Base-by-base conservation (phyloP, 2,329 filamentous ascomycete genomes). In the Epichloe sylvatica region DNA sequence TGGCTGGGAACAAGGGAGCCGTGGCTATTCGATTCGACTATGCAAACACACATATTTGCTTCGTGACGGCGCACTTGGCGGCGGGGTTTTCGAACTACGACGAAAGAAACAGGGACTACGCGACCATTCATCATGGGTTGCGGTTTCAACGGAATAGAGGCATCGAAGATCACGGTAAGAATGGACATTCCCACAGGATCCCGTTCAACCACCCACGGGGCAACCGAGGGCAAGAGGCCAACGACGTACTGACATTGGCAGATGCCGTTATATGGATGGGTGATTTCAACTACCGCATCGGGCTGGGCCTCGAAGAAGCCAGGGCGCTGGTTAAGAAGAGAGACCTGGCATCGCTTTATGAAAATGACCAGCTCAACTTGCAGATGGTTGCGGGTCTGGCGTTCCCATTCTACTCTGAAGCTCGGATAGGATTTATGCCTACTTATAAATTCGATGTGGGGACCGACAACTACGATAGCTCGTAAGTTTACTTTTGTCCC, bases 231-330 rank as follows among this genome's bases (percentile, higher is more conserved):
- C 3, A 17, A 19, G 33, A 40, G 12, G 7, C 6, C 3, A 30
- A 30, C 30, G 11, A 30, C 3, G 30, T 4, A 21, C 40, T 44
- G 23, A 51, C 36, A 38, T 35, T 9, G 36, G 25, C 42, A 76
- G 79, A 83, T 57, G 76, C 86, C 21, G 83, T 97, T 36, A 83
- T 96, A 48, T 98, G 92, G 91, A 76, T 96, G 40, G 92, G 92
- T 5, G 92, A 98, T 65, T 98, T 98, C 72, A 98, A 98, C 63
- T 98, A 98, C 66, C 84, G 92, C 17, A 94, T 98, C 58, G 91
- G 90, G 1, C 74, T 97, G 51, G 77, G 76, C 42, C 81, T 87
- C 55, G 88, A 95, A 38, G 81, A 76, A 52, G 86, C 88, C 7
- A 83, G 86, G 56, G 77, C 81, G 34, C 70, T 94, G 9, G 80